Evolutionary conservation across 306 rosid genomes (phyloP).

Genomic region (Morella rubra): DNA sequence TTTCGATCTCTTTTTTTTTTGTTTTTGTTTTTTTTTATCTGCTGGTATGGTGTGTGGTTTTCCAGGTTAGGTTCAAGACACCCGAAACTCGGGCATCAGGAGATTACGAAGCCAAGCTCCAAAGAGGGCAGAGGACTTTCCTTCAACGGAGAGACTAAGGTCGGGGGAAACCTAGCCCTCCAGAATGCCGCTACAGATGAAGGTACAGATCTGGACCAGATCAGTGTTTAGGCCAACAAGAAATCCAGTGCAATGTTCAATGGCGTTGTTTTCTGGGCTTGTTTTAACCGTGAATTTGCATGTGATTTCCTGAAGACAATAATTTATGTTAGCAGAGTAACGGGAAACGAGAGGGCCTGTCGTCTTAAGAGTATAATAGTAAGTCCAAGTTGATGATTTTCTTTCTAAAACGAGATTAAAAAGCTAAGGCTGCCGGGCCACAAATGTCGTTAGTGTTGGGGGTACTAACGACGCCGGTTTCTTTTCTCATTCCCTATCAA

Average conservation of each 20-base stretch:
- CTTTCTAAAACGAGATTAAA: no score
- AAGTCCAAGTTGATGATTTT: no score
- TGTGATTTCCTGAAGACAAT: neutral
- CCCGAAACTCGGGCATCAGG: slow-evolving; percentile 13
- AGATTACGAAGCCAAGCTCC: slow-evolving; percentile 19
- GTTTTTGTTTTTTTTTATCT: neutral
- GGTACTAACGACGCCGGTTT: no score
- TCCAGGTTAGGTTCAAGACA: slow-evolving; percentile 29
- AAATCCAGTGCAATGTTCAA: neutral
- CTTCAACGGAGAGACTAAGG: slow-evolving; percentile 11
- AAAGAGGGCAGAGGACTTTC: slow-evolving; percentile 12
- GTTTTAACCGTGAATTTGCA: neutral
- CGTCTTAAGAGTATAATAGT: no score
- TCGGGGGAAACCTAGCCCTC: neutral
- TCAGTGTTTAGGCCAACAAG: neutral
- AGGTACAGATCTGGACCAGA: slow-evolving; percentile 26
- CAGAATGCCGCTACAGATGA: slow-evolving; percentile 16
- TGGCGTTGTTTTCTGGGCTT: neutral
- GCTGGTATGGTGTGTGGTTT: neutral
- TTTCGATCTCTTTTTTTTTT: neutral
- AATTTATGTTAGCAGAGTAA: neutral
- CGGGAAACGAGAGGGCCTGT: no score
- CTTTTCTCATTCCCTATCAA: no score
- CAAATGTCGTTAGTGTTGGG: no score
- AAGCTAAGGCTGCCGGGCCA: no score